These are phyloP conservation scores for Aspergillus terreus DNA, from an alignment of 2,329 filamentous ascomycete genomes.

Conservation along the genomic window DNA sequence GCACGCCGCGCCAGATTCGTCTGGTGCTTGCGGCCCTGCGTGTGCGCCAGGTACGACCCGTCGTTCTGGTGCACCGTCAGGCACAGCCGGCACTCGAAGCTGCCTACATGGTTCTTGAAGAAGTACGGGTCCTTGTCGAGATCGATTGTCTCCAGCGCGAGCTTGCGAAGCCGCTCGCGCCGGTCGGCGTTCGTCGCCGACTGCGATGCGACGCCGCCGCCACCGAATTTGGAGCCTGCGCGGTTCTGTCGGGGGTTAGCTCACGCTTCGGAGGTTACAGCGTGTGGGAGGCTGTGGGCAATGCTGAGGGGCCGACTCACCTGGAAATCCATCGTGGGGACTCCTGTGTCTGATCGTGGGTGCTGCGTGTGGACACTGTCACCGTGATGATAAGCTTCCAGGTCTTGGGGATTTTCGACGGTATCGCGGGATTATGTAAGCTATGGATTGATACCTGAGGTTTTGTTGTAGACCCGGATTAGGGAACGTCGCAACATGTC, in stretches of 20 bases:
- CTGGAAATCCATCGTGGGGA: slow-evolving; percentile 8
- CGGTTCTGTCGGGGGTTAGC: slow-evolving; percentile 62
- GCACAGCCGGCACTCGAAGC: slow-evolving; percentile 95
- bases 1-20: slow-evolving; percentile 94
- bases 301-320: background rate
- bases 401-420: background rate
- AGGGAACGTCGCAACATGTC: background rate
- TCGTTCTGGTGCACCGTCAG: slow-evolving; percentile 98
- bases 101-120: slow-evolving; percentile 99
- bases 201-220: slow-evolving; percentile 90
- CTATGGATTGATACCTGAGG: background rate
- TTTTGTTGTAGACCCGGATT: background rate
- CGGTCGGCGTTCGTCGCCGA: slow-evolving; percentile 95
- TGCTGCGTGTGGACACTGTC: background rate
- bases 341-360: no score
- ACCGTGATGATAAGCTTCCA: background rate
- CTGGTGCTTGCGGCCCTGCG: slow-evolving; percentile 97
- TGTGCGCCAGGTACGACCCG: slow-evolving; percentile 97
- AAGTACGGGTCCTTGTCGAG: slow-evolving; percentile 99
- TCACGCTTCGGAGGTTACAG: slow-evolving; percentile 9
- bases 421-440: slow-evolving; percentile 3
- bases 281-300: background rate
- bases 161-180: slow-evolving; percentile 93
- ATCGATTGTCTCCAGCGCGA: slow-evolving; percentile 97
- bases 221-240: slow-evolving; percentile 95